Conservation (phyloP, 176 grass and related monocot genomes). For the Pharus latifolius region DNA sequence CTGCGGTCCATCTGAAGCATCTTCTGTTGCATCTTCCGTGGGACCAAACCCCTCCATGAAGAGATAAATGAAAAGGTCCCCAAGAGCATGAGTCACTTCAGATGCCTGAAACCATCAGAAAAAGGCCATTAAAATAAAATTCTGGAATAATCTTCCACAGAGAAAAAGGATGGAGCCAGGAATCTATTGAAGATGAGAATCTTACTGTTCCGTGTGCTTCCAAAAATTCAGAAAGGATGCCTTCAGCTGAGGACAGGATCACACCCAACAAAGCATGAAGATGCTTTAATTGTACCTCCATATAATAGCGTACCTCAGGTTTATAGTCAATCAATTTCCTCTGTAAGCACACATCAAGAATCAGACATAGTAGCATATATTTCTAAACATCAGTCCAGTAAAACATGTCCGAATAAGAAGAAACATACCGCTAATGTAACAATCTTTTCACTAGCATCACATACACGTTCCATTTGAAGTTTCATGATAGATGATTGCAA, state of each 20-base stretch:
- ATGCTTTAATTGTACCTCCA: conserved; percentile 51
- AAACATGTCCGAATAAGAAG: conserved; percentile 11
- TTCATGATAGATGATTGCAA: conserved; percentile 43
- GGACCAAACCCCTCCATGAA: conserved; percentile 83
- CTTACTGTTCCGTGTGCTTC: conserved; percentile 62
- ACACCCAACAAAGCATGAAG: conserved; percentile 50
- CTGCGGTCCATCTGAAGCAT: conserved; percentile 33
- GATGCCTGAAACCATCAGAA: conserved; percentile 50
- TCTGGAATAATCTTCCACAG: background rate
- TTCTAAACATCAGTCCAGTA: background rate
- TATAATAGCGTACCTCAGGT: conserved; percentile 34
- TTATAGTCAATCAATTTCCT: conserved; percentile 29
- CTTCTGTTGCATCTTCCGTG: conserved; percentile 57
- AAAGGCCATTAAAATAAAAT: background rate
- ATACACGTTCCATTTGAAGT: conserved; percentile 52
- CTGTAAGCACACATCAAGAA: conserved; percentile 17
- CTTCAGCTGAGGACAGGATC: conserved; percentile 50
- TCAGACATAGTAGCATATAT: background rate
- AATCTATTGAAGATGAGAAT: background rate
- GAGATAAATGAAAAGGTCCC: conserved; percentile 61
- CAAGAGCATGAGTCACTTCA: conserved; percentile 77
- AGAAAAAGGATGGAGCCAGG: background rate
- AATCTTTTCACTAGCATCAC: conserved; percentile 42
- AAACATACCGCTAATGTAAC: conserved; percentile 43
- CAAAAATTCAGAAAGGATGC: conserved; percentile 80